These are phyloP conservation scores for Cornus controversa DNA, from an alignment of 148 eudicot genomes.

Conservation along the genomic window DNA sequence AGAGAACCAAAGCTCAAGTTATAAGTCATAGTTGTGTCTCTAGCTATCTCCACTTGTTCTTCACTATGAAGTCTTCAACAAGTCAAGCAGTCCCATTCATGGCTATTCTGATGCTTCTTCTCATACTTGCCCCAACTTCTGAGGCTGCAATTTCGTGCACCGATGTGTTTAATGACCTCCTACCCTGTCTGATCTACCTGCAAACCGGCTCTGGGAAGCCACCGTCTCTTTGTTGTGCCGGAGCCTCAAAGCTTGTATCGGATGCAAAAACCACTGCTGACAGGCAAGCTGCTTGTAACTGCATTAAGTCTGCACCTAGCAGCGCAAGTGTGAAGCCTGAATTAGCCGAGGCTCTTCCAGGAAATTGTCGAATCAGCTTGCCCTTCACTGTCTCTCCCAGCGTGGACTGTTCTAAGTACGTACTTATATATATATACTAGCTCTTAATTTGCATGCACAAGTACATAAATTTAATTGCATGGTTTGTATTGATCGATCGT, in stretches of 20 bases:
- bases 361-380: conserved; percentile 36
- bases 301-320: conserved; percentile 33
- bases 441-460: too few species aligned
- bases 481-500: too few species aligned
- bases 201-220: conserved; percentile 32
- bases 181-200: conserved; percentile 39
- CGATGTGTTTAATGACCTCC: conserved; percentile 29
- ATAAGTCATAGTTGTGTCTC: too few species aligned
- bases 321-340: conserved; percentile 19
- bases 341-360: conserved; percentile 37
- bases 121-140: conserved; percentile 23
- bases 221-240: conserved; percentile 36
- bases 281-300: conserved; percentile 38
- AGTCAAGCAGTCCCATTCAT: conserved; percentile 4
- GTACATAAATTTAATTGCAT: not conserved
- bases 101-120: conserved; percentile 1
- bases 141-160: conserved; percentile 31
- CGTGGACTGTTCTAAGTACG: conserved; percentile 47
- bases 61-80: conserved; percentile 25
- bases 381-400: conserved; percentile 33
- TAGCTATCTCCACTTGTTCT: not conserved
- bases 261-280: conserved; percentile 32
- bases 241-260: conserved; percentile 28
- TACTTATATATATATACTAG: not conserved
- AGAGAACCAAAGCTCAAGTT: not conserved